Conservation (phyloP, 208 protist genomes). For the Trypanosoma congolense region DNA sequence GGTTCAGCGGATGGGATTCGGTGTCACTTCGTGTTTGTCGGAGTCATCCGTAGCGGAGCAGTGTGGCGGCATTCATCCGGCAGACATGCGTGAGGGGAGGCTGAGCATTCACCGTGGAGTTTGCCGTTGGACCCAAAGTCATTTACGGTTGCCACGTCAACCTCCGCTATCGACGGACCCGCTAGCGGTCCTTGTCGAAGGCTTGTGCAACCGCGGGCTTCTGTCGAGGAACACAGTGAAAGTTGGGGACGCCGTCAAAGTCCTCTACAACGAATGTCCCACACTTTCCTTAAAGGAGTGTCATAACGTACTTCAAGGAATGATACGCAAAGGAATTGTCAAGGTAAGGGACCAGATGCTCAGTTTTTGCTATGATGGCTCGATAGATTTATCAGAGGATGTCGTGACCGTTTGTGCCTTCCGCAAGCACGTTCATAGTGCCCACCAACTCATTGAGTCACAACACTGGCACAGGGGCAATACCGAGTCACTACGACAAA, state of each 20-base stretch:
- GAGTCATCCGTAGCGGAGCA: constrained; percentile 57
- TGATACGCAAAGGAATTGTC: constrained; percentile 36
- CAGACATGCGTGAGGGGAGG: constrained; percentile 37
- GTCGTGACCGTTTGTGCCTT: constrained; percentile 76
- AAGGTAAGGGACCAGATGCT: constrained; percentile 12
- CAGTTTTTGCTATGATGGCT: constrained; percentile 41
- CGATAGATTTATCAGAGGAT: constrained; percentile 49
- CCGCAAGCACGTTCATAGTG: constrained; percentile 58
- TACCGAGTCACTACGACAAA: constrained; percentile 49
- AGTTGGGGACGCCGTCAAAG: constrained; percentile 67
- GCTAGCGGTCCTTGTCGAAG: constrained; percentile 62
- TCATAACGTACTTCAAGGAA: constrained; percentile 30
- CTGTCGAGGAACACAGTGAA: constrained; percentile 67
- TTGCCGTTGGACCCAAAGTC: constrained; percentile 65
- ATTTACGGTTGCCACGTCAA: constrained; percentile 51
- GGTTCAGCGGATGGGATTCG: constrained; percentile 72
- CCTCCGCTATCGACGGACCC: constrained; percentile 24
- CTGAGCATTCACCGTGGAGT: constrained; percentile 47
- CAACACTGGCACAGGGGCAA: constrained; percentile 68
- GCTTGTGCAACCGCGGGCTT: constrained; percentile 82
- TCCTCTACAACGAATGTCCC: constrained; percentile 71
- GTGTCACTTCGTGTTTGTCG: constrained; percentile 40
- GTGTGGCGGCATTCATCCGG: constrained; percentile 70
- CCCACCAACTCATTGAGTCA: constrained; percentile 77
- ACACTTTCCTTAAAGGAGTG: constrained; percentile 58